Evolutionary conservation across 176 grass and related monocot species (phyloP), one percentile per base, ranked within the genome.

Genomic region (Oryza officinalis): DNA sequence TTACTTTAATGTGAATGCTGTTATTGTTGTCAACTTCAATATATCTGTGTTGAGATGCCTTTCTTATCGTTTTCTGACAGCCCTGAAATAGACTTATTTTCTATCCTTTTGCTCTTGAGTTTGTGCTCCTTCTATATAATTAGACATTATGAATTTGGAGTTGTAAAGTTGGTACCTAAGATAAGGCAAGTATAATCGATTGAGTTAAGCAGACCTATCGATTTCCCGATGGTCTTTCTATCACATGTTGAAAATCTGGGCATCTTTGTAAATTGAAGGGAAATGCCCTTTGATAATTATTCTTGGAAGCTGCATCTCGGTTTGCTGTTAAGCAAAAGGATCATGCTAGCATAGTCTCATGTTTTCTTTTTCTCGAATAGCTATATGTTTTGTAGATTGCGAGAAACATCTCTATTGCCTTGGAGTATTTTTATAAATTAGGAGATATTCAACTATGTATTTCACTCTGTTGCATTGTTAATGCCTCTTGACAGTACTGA

Each of bases 401-500:
- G 7, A 44, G 6, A 43, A 13, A 45, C n/a, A 10, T 45, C 35
- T 63, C 57, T 65, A 17, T 49, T 40, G n/a, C 0, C 20, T 26
- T 4, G 41, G 41, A 65, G 33, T 5, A 22, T 65, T 44, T 40
- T 31, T 22, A 14, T 63, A n/a, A 31, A 82, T 22, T 31, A 73
- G 35, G 23, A 61, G 26, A 44, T 17, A 41, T 30, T 43, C 23
- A 15, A 71, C 44, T 63, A 41, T 70, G 15, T n/a, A 78, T 71
- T 70, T 22, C 5, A 46, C 26, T 8, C 15, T 61, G 15, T 59
- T 8, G 28, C 15, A 23, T 31, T 83, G 27, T n/a, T 67, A 89
- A 25, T 72, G 22, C 22, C 33, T 83, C 27, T 49, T 83, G 70
- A 7, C 22, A 37, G 60, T 59, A 78, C 79, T 90, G 46, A 79